Base-by-base conservation (phyloP, 176 grass and related monocot species). In the Bolboschoenus planiculmis region DNA sequence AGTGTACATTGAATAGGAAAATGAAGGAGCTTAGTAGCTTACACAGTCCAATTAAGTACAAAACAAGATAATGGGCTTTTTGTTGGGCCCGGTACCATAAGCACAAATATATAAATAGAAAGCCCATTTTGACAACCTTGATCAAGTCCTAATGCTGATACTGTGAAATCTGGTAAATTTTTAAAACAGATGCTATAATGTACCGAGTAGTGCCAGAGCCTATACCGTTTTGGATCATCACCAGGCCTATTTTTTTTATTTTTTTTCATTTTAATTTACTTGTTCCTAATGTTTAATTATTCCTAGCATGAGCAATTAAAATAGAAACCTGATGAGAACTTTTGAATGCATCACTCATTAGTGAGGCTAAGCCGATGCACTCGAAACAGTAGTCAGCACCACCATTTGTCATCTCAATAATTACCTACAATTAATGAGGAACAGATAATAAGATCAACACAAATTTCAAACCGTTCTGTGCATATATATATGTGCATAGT, bases 351-450 rank as follows among this genome's bases (percentile, higher is more conserved):
- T 94, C 88, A 55, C 31, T 78, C 90, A 94, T 92, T 83, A 97
- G 42, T 20, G 87, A 79, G 18, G 92, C 92, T 57, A 92, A 84
- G 31, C 94, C 94, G 2, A 94, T 85, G 84, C 94, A 97, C 91
- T 97, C 94, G 53, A 97, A 92, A 60, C 90, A 90, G 60, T 90
- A 92, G 18, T 97, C 94, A 0, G 91, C 94, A 10, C 94, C 94
- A 2, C 90, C 88, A n/a, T 87, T 88, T 3, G 94, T 97, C 85
- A 92, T 86, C 85, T 94, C 90, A 57, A 85, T 57, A 23, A 97
- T 94, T 43, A 83, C 92, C 90, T 97, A 68, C 50, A 14, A 1
- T 53, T 78, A 9, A 18, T 31, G 31, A 39, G 31, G 16, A 14
- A 24, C 29, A 26, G 21, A 44, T 1, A 2, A 29, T 36, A 35